Base-by-base conservation (phyloP, 805 yeast genomes). In the Vanderwaltozyma yarrowii region DNA sequence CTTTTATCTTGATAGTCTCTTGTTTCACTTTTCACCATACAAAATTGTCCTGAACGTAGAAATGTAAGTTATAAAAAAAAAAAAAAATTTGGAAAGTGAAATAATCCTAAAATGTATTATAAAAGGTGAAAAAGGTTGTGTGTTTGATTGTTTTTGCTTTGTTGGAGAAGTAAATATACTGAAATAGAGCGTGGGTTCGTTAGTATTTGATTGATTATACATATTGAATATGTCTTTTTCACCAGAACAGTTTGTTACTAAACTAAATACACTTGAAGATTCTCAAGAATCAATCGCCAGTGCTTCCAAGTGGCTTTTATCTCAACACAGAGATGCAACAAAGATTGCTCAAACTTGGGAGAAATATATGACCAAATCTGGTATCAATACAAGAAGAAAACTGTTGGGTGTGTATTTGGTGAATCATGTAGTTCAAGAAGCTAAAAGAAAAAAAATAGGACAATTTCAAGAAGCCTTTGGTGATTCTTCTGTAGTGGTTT, bases 371-470 rank as follows among this genome's bases (percentile, higher is more conserved):
- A 35, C 45, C 10, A 45, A 49, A 31, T 33, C 45, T 8, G 42
- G 43, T 24, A 47, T 49, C 4, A 55, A 52, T 40, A 54, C 57
- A 8, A 51, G 59, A 35, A 51, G 59, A 26, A 55, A 53, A 34
- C 40, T 59, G 14, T 36, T 55, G 26, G 55, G 52, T 12, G 46
- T 59, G 16, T 59, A 59, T 36, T 38, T 59, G 25, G 54, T 52
- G 5, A 59, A 59, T 32, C 61, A 59, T 45, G 59, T 56, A 18
- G 58, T 56, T 2, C 64, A 59, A 34, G 61, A 58, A 37, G 54
- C 56, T 4, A 56, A 56, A 32, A 49, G 46, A 20, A 52, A 53
- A 40, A 52, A 55, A 26, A 48, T 56, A n/a, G 45, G 44, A 3
- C 53, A 53, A 19, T 57, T 58, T 32, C 55, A 54, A 36, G 46